Base-by-base conservation (phyloP, 2,329 filamentous ascomycete species). In the Xylariaceae sp. region DNA sequence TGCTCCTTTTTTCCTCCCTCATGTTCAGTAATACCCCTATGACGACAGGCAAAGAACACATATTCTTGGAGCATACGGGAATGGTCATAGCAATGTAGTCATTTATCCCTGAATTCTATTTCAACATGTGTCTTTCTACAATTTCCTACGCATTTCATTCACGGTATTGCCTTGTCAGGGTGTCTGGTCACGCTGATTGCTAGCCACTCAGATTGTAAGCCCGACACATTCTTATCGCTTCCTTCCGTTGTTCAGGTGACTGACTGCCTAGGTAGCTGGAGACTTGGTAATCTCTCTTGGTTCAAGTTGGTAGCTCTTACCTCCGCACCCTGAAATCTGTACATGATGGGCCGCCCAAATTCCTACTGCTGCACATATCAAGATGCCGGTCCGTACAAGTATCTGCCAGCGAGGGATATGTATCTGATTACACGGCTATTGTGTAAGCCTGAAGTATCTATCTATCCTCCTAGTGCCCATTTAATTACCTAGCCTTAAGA, bases 171-270 rank as follows among this genome's bases (percentile, higher is more conserved):
- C 21, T 24, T 6, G 21, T 24, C 21, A 24, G 21, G 11, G 11
- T 34, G 28, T 18, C 29, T 26, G 30, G 36, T 43, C 27, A 46
- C 30, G 34, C 31, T 32, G 19, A 31, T 26, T 36, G 16, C 26
- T 13, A 31, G 16, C 15, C 21, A 24, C 21, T 7, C 6, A 6
- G 21, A 23, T 31, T 43, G 21, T 36, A n/a, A 40, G 28, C 36
- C 40, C 17, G 21, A 40, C 27, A 31, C 37, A 38, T 47, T 37
- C 34, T 41, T 44, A 39, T 47, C 44, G 34, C 44, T 44, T 47
- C 44, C 44, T 47, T 27, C 31, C 31, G 32, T 44, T 38, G 44
- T 40, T 47, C 44, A 44, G 44, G 41, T 47, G 44, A 47, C 41
- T 35, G 29, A 37, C 31, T 40, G 36, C 36, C 36, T 42, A 45